phyloP scores from a whole-genome alignment of 805 yeast species.

The Lachancea mirantina region DNA sequence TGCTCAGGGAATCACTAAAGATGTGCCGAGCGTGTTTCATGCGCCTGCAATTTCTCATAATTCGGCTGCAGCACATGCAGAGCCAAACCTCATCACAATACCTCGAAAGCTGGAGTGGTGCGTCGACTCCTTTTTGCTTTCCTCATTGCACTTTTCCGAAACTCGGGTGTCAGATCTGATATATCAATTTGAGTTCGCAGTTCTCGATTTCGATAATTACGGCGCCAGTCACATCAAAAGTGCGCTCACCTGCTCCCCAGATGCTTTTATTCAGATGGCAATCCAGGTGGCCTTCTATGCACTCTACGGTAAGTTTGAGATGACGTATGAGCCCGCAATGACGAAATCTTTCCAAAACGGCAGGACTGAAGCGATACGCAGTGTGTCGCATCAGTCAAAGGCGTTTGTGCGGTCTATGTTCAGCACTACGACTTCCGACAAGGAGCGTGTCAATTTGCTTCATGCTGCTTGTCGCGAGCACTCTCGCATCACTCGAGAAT shows the following conservation, averaged over 20 bases:
- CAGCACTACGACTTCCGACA: constrained; percentile 52
- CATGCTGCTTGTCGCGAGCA: constrained; percentile 68
- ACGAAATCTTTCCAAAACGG: constrained; percentile 84
- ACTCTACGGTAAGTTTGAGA: constrained; percentile 84
- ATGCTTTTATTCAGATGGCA: constrained; percentile 90
- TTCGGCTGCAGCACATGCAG: neutral
- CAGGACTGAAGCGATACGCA: constrained; percentile 84
- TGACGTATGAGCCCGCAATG: constrained; percentile 96
- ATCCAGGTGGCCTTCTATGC: constrained; percentile 92
- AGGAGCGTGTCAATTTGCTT: constrained; percentile 49
- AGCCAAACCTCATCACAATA: constrained; percentile 47
- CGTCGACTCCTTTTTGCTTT: constrained; percentile 65
- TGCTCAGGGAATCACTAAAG: constrained; percentile 74
- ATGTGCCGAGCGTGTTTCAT: constrained; percentile 31
- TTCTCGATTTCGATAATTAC: constrained; percentile 58
- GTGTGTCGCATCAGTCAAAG: constrained; percentile 75
- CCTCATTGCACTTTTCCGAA: constrained; percentile 83
- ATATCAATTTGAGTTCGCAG: constrained; percentile 81
- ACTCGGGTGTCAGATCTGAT: constrained; percentile 82
- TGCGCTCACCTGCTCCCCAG: constrained; percentile 82
- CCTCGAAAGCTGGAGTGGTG: constrained; percentile 90
- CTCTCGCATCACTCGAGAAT: constrained; percentile 55
- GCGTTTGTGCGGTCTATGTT: constrained; percentile 79
- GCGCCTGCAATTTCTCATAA: constrained; percentile 7
- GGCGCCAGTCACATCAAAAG: constrained; percentile 71